These are phyloP conservation scores for Leccinum solheimii DNA, from an alignment of 1,284 basidiomycete species.

Conservation along the genomic window DNA sequence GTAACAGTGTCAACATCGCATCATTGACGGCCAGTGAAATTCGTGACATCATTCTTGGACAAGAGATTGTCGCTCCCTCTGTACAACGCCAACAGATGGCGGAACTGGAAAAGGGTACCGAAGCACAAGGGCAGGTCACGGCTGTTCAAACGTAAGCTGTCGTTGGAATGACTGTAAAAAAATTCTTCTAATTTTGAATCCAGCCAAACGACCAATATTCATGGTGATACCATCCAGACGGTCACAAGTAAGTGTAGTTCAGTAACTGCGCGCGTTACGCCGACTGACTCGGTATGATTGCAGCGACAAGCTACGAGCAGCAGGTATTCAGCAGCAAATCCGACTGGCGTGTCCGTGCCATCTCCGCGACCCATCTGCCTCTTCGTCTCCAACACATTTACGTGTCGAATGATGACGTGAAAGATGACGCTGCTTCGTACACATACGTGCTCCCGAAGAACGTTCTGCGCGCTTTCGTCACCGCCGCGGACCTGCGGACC, in stretches of 20 bases:
- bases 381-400: constrained; percentile 98
- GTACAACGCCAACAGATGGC: constrained; percentile 99
- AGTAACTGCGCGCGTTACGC: not conserved
- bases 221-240: constrained; percentile 95
- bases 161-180: not conserved
- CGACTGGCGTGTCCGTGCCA: constrained; percentile 97
- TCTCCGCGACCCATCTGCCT: constrained; percentile 93
- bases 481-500: constrained; percentile 91
- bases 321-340: constrained; percentile 98
- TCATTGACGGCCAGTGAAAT: constrained; percentile 96
- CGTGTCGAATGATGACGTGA: constrained; percentile 98
- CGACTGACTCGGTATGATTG: constrained; percentile 16
- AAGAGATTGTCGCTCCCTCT: constrained; percentile 92
- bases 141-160: constrained; percentile 82
- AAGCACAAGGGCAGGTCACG: constrained; percentile 94
- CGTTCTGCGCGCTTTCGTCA: constrained; percentile 92
- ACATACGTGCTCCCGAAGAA: constrained; percentile 99
- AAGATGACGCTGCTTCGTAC: constrained; percentile 91
- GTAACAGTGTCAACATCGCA: constrained; percentile 98
- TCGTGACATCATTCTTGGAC: constrained; percentile 94
- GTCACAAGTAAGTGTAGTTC: constrained; percentile 73
- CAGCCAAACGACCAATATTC: constrained; percentile 93
- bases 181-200: constrained; percentile 18
- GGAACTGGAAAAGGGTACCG: constrained; percentile 94
- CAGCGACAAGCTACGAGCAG: constrained; percentile 96